phyloP scores from a whole-genome alignment of 2,329 filamentous ascomycete genomes.

The Colletotrichum trifolii region DNA sequence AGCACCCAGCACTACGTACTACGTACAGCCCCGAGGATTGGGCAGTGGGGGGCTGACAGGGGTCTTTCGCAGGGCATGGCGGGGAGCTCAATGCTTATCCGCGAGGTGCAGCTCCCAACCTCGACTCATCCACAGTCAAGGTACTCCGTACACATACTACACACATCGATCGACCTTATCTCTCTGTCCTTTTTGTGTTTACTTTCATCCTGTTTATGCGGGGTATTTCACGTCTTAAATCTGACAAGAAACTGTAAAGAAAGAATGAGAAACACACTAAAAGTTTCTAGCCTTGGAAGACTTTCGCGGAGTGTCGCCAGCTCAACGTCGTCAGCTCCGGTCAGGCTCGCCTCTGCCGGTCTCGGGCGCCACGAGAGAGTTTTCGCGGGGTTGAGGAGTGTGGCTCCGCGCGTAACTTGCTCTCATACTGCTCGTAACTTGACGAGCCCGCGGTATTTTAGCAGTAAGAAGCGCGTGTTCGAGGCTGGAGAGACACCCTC shows the following conservation, averaged over 20 bases:
- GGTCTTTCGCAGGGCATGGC: conserved; percentile 10
- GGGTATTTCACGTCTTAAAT: conserved; percentile 4
- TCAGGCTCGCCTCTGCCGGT: conserved; percentile 2
- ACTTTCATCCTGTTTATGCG: conserved; percentile 14
- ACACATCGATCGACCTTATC: not conserved
- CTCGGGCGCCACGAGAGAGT: conserved; percentile 7
- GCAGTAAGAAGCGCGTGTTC: conserved; percentile 35
- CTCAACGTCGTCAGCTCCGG: conserved; percentile 9
- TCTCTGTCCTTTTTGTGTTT: not conserved
- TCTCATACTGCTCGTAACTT: not conserved
- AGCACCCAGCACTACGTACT: not conserved
- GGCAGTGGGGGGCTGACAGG: conserved; percentile 13
- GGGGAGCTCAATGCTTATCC: conserved; percentile 19
- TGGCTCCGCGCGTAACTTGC: not conserved
- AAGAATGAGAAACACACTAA: conserved; percentile 23
- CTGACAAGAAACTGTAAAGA: conserved; percentile 1
- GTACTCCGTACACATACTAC: too few species aligned
- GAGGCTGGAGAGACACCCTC: conserved; percentile 40
- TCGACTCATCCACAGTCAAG: conserved; percentile 5
- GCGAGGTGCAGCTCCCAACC: not conserved
- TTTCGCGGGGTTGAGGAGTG: not conserved
- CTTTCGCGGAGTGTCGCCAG: conserved; percentile 23
- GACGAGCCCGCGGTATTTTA: conserved; percentile 8
- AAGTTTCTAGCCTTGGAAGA: conserved; percentile 14
- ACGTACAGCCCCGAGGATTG: conserved; percentile 10